Percentiles rank a stretch among this genome's conserved stretches.
phyloP scores from a whole-genome alignment of 352 stramenopile genomes.

The Phytophthora fragariae region DNA sequence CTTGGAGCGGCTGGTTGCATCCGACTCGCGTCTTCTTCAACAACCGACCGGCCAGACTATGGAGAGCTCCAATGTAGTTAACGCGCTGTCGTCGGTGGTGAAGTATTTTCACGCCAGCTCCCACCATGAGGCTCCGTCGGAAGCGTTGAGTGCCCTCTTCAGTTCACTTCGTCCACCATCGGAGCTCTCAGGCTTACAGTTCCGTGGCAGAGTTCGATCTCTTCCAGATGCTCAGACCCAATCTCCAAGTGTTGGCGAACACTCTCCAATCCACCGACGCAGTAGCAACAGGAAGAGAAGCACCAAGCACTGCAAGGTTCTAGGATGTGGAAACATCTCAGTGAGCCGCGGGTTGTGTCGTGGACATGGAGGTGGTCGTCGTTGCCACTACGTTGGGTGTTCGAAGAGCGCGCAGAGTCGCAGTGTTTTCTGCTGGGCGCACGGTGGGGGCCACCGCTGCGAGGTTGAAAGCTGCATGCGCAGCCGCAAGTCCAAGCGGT shows the following conservation, averaged over 20 bases:
- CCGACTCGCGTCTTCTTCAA: not conserved
- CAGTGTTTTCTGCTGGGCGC: constrained; percentile 62
- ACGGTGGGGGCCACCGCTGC: constrained; percentile 67
- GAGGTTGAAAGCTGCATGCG: constrained; percentile 62
- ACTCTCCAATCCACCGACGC: constrained; percentile 12
- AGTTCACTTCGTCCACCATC: constrained; percentile 27
- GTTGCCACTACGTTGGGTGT: constrained; percentile 55
- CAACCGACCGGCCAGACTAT: not conserved
- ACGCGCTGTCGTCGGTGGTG: constrained; percentile 25
- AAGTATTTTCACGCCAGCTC: constrained; percentile 30
- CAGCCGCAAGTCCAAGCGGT: constrained; percentile 58
- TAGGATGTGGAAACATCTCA: constrained; percentile 59
- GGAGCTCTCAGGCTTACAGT: constrained; percentile 13
- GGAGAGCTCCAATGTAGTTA: constrained; percentile 16
- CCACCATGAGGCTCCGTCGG: constrained; percentile 13
- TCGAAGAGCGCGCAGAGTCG: constrained; percentile 59
- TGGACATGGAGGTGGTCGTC: constrained; percentile 61
- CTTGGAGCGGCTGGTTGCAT: constrained; percentile 27
- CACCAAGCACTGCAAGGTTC: constrained; percentile 66
- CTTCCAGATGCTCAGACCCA: not conserved
- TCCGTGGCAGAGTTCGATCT: not conserved
- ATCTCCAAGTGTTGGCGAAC: not conserved
- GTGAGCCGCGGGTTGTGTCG: constrained; percentile 65
- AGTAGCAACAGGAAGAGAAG: constrained; percentile 31
- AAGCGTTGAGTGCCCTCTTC: constrained; percentile 20